Percentiles rank a stretch among this genome's conserved stretches.
Conservation (phyloP, 352 stramenopile species). For the Phytophthora pseudosyringae region DNA sequence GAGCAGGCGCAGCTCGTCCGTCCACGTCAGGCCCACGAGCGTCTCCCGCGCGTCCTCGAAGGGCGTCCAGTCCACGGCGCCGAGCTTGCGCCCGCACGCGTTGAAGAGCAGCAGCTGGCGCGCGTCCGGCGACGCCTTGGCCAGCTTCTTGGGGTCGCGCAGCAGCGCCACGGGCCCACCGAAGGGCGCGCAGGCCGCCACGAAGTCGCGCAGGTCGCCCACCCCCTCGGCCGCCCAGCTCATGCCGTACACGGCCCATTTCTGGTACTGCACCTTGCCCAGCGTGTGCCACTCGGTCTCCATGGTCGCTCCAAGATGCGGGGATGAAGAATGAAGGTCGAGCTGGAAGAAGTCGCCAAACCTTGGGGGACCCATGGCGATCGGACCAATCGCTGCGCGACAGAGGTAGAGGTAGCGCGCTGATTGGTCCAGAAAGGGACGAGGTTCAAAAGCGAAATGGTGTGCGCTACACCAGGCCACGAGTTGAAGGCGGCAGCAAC, state of each 20-base stretch:
- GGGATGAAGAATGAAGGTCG: background rate
- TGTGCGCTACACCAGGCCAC: slow-evolving; percentile 4
- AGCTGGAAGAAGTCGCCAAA: no score
- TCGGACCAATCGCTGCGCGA: no score
- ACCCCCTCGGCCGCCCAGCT: slow-evolving; percentile 60
- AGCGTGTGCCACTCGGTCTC: slow-evolving; percentile 87
- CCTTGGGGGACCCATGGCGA: no score
- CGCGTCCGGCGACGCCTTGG: slow-evolving; percentile 63
- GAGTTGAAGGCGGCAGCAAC: no score
- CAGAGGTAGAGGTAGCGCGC: no score
- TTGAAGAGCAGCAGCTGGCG: slow-evolving; percentile 82
- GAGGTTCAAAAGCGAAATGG: background rate
- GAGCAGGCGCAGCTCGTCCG: slow-evolving; percentile 80
- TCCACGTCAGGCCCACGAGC: slow-evolving; percentile 82
- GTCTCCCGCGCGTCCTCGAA: slow-evolving; percentile 78
- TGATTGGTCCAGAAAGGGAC: no score
- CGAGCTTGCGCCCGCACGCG: slow-evolving; percentile 68
- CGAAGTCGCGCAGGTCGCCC: slow-evolving; percentile 70
- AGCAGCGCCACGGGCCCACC: slow-evolving; percentile 75
- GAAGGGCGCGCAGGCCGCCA: slow-evolving; percentile 66
- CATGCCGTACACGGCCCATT: slow-evolving; percentile 79
- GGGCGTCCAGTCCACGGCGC: slow-evolving; percentile 62
- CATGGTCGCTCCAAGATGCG: slow-evolving; percentile 24
- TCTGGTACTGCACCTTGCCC: slow-evolving; percentile 89
- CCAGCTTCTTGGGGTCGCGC: slow-evolving; percentile 77